Evolutionary conservation across 2,329 filamentous ascomycete genomes (phyloP), one percentile per base, ranked within the genome.

Genomic region (Aspergillus transmontanensis): DNA sequence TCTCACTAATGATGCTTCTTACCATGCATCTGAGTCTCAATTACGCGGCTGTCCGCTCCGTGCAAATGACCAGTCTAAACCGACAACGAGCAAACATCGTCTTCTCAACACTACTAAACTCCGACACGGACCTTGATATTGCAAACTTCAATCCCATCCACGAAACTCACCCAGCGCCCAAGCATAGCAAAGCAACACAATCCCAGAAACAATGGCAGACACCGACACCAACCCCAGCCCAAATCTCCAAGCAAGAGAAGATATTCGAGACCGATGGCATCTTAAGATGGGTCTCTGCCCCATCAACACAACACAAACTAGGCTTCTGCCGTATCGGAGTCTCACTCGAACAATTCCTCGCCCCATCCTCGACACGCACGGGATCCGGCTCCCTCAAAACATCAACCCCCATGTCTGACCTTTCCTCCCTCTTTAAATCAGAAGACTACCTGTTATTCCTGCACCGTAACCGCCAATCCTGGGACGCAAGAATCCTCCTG

Each of bases 31-130:
- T 98, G 7, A 86, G 84, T 73, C 93, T 91, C 70, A 98, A 98
- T 77, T 94, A 96, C 76, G 84, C 87, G 39, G 95, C 93, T 48
- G 94, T 99, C 6, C 85, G 90, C 65, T 85, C 90, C 56, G 94
- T 99, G 19, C 89, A 88, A 74, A 92, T 98, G 89, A 86, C 86
- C 45, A 92, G 87, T 7, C 83, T 98, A 41, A 98, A 97, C 78
- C 86, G 92, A 26, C 94, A 98, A 77, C 87, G 95, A 41, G 91
- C 93, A 1, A 92, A 90, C 55, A 87, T 97, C 23, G 82, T 96
- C 1, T 89, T 94, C 70, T 84, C 86, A 46, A 81, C 86, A 59
- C 75, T 90, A 5, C 67, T 85, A 14, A 73, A 72, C 6, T 68
- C 82, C 75, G 58, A 79, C 34, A 59, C 61, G 19, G 63, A 66